Evolutionary conservation across 1,284 basidiomycete genomes (phyloP).

Genomic region (Rhodotorula sp.): DNA sequence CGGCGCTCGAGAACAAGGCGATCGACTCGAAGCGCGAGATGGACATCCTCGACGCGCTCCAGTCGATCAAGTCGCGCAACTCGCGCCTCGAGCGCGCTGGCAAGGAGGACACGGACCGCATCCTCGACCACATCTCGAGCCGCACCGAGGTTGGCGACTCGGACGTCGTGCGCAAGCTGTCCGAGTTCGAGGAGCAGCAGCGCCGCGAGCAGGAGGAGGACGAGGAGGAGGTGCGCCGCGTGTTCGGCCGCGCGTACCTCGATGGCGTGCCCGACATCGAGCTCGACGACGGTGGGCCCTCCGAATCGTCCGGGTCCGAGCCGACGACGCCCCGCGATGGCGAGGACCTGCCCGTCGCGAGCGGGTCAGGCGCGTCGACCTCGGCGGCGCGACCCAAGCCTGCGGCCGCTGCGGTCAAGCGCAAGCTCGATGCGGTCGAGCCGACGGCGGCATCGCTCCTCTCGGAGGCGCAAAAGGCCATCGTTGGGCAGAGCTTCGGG

Average conservation of each 20-base stretch:
- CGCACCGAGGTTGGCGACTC: slow-evolving; percentile 56
- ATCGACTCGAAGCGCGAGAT: slow-evolving; percentile 93
- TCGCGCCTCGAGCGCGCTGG: slow-evolving; percentile 78
- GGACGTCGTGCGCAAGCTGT: slow-evolving; percentile 56
- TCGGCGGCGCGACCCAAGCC: slow-evolving; percentile 65
- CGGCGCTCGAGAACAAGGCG: slow-evolving; percentile 87
- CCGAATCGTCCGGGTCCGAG: slow-evolving; percentile 24
- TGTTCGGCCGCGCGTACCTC: slow-evolving; percentile 60
- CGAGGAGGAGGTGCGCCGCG: slow-evolving; percentile 78
- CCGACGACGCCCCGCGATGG: slow-evolving; percentile 31
- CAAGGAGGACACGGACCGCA: slow-evolving; percentile 51
- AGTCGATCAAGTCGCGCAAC: slow-evolving; percentile 90
- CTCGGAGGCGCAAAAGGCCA: slow-evolving; percentile 67
- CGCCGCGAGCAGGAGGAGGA: slow-evolving; percentile 82
- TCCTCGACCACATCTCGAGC: slow-evolving; percentile 40
- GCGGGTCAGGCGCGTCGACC: slow-evolving; percentile 57
- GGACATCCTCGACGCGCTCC: slow-evolving; percentile 94
- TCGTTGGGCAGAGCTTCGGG: slow-evolving; percentile 53
- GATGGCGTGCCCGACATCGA: slow-evolving; percentile 48
- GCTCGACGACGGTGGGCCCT: slow-evolving; percentile 40
- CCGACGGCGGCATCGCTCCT: slow-evolving; percentile 59
- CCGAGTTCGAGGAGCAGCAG: slow-evolving; percentile 56
- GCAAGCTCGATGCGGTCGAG: slow-evolving; percentile 48
- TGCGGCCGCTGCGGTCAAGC: slow-evolving; percentile 53
- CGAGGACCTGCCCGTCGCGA: slow-evolving; percentile 39